Evolutionary conservation across 2,329 filamentous ascomycete species (phyloP).

Genomic region (Diaporthe batatas): DNA sequence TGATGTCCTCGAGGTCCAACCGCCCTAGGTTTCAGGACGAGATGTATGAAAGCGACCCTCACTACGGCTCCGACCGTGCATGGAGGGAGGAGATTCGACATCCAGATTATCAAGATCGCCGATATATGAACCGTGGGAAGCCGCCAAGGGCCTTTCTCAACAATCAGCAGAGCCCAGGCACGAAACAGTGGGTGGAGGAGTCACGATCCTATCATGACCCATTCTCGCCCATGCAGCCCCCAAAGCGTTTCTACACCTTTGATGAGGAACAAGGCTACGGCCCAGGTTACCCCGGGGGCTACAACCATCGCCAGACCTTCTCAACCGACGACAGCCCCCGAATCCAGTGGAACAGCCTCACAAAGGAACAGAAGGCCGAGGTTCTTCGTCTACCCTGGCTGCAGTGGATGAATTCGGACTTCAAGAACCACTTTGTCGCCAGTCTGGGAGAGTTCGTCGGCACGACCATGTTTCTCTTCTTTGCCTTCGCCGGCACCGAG

Average conservation of each 20-base stretch:
- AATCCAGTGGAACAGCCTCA: conserved; percentile 56
- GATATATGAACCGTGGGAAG: conserved; percentile 25
- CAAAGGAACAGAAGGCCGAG: conserved; percentile 55
- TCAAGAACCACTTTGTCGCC: conserved; percentile 55
- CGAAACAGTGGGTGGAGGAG: conserved; percentile 36
- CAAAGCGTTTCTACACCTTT: conserved; percentile 28
- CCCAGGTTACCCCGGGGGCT: not conserved
- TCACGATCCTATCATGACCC: conserved; percentile 11
- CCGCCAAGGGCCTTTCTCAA: conserved; percentile 37
- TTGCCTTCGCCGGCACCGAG: conserved; percentile 54
- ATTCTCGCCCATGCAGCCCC: conserved; percentile 35
- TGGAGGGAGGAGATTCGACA: conserved; percentile 39
- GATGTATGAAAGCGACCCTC: conserved; percentile 17
- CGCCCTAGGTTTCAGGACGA: conserved; percentile 35
- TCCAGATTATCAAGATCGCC: conserved; percentile 34
- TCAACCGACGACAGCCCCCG: conserved; percentile 39
- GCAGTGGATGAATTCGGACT: conserved; percentile 61
- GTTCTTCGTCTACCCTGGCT: conserved; percentile 60
- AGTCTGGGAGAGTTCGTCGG: conserved; percentile 56
- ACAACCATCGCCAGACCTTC: conserved; percentile 26
- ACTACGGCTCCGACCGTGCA: conserved; percentile 37
- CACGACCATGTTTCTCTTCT: conserved; percentile 60
- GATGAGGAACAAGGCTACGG: conserved; percentile 40
- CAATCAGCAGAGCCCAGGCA: conserved; percentile 30
- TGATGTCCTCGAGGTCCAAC: conserved; percentile 19